Evolutionary conservation across 371 early-diverging fungal species (phyloP).

Genomic region (Zychaea mexicana): DNA sequence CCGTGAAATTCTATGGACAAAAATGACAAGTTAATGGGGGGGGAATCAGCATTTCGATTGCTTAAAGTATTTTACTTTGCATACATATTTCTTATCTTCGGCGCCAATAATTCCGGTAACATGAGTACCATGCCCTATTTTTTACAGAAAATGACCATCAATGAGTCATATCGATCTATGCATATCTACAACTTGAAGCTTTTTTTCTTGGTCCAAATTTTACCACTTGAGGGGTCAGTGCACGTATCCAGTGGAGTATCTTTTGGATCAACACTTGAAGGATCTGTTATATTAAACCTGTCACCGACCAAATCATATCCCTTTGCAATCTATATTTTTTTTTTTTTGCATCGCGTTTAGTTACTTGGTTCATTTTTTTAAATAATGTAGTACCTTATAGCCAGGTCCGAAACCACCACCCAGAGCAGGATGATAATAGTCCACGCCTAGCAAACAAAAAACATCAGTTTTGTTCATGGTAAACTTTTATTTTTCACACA

Average conservation of each 20-base stretch:
- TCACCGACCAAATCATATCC: constrained; percentile 67
- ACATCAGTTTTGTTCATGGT: constrained; percentile 22
- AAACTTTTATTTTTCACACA: constrained; percentile 28
- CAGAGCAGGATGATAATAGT: constrained; percentile 67
- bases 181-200: no score
- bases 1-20: constrained; percentile 45
- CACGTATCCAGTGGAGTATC: constrained; percentile 14
- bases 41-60: background rate
- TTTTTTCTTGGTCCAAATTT: no score
- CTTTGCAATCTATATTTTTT: constrained; percentile 16
- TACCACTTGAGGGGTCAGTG: constrained; percentile 4
- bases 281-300: constrained; percentile 4
- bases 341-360: background rate
- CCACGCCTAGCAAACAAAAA: constrained; percentile 59
- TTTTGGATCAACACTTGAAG: background rate
- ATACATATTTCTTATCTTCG: constrained; percentile 36
- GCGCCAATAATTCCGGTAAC: constrained; percentile 70
- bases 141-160: background rate
- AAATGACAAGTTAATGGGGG: background rate
- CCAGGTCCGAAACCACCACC: constrained; percentile 61
- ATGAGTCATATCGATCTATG: background rate
- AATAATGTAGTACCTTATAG: constrained; percentile 10
- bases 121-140: constrained; percentile 60
- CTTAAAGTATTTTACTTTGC: background rate
- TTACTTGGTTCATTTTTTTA: background rate